A percentile compares a stretch with the other conserved stretches of the same genome.
These are phyloP conservation scores for Dendryphion nanum DNA, from an alignment of 2,329 filamentous ascomycete species.

Conservation along the genomic window DNA sequence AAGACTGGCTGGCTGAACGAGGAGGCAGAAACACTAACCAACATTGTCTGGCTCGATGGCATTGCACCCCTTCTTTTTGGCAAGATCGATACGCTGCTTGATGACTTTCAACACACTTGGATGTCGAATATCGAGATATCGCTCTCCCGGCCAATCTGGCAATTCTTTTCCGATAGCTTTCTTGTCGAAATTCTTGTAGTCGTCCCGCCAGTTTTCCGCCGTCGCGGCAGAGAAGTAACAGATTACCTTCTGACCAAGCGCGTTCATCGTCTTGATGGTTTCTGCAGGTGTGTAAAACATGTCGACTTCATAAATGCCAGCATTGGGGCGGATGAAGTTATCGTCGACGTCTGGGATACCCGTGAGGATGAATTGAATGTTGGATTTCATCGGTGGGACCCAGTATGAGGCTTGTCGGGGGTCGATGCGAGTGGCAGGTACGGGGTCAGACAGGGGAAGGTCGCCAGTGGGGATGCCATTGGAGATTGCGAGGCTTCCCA, in stretches of 20 bases:
- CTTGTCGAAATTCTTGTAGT: conserved; percentile 17
- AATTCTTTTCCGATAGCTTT: conserved; percentile 16
- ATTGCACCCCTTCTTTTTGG: conserved; percentile 33
- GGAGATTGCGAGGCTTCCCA: conserved; percentile 6
- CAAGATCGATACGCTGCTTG: conserved; percentile 22
- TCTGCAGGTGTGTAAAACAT: conserved; percentile 21
- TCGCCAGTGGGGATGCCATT: conserved; percentile 13
- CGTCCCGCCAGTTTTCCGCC: conserved; percentile 20
- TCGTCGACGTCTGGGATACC: conserved; percentile 20
- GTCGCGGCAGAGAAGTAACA: conserved; percentile 27
- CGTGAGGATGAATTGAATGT: conserved; percentile 21
- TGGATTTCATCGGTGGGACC: conserved; percentile 20
- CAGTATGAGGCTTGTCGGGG: conserved; percentile 10
- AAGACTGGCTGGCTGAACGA: too few relatives aligned
- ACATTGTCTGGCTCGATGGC: conserved; percentile 39
- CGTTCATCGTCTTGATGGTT: conserved; percentile 14
- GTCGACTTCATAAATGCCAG: conserved; percentile 20
- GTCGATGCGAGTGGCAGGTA: conserved; percentile 8
- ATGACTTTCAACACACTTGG: conserved; percentile 22
- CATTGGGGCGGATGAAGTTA: conserved; percentile 14
- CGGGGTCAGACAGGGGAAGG: conserved; percentile 14
- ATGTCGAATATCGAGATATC: conserved; percentile 20
- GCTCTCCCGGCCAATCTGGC: conserved; percentile 23
- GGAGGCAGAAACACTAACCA: conserved; percentile 16
- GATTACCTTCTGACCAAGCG: conserved; percentile 17